A percentile compares a stretch with the other conserved stretches of the same genome.
These are phyloP conservation scores for Penstemon newberryi DNA, from an alignment of 257 asterid species.

Conservation along the genomic window DNA sequence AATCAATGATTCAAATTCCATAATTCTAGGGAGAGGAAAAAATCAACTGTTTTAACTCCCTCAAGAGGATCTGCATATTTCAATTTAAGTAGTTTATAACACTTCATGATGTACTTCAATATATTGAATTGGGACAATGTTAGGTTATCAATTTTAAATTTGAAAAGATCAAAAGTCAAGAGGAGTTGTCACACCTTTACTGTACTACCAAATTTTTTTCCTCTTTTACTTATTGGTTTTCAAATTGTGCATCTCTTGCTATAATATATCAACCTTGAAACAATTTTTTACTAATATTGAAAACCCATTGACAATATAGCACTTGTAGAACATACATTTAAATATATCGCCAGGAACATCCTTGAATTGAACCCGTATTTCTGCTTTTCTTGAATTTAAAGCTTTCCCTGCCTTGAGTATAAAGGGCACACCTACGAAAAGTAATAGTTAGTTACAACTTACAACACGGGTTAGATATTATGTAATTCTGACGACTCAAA, in stretches of 20 bases:
- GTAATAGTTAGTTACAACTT: constrained; percentile 8
- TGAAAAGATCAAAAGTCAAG: background rate
- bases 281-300: background rate
- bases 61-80: background rate
- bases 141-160: background rate
- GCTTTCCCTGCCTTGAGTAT: constrained; percentile 99
- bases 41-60: background rate
- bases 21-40: background rate
- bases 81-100: background rate
- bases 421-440: constrained; percentile 84
- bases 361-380: constrained; percentile 90
- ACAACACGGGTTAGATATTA: background rate
- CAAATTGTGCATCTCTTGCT: background rate
- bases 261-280: background rate
- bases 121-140: background rate
- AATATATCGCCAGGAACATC: constrained; percentile 98
- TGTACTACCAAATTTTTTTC: background rate
- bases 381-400: constrained; percentile 89
- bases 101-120: background rate
- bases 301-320: background rate
- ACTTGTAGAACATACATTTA: constrained; percentile 47
- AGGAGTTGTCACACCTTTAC: background rate
- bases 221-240: background rate
- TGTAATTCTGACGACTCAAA: background rate
- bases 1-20: background rate